Percentiles rank a stretch among this genome's conserved stretches.
Conservation (phyloP, 371 early-diverging fungal genomes). For the Mucor sp. region DNA sequence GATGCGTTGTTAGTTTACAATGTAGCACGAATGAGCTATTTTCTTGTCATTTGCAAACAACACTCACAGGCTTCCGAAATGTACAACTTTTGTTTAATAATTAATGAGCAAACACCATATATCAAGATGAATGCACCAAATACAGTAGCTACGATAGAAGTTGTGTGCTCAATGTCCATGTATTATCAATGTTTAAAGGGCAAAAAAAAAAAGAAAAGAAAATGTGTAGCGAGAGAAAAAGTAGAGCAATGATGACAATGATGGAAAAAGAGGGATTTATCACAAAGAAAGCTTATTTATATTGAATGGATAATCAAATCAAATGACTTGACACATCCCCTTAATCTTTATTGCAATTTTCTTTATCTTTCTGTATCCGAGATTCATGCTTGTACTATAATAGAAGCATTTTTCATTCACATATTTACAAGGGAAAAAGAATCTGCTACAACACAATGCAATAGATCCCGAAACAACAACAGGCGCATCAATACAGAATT, state of each 20-base stretch:
- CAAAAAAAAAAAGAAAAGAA: too few relatives aligned
- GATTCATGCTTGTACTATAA: neutral
- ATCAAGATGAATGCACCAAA: constrained; percentile 84
- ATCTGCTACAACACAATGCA: too few relatives aligned
- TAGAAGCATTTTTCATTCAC: too few relatives aligned
- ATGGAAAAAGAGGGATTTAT: neutral
- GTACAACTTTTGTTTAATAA: constrained; percentile 88
- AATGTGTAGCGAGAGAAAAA: neutral
- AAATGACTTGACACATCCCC: neutral
- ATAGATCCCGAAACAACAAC: too few relatives aligned
- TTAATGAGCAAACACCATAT: constrained; percentile 83
- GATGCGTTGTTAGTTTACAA: too few relatives aligned
- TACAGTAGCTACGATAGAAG: constrained; percentile 37
- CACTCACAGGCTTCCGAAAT: constrained; percentile 84
- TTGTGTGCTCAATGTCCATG: constrained; percentile 9
- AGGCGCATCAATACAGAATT: too few relatives aligned
- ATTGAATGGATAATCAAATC: neutral
- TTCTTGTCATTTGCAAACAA: neutral
- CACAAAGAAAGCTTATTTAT: neutral
- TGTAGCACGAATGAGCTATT: neutral
- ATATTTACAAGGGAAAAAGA: too few relatives aligned
- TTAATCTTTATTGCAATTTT: neutral
- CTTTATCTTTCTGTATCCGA: neutral
- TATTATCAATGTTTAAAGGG: neutral
- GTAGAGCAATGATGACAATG: neutral